phyloP scores from a whole-genome alignment of 345 rosid genomes.

The Jatropha curcas region DNA sequence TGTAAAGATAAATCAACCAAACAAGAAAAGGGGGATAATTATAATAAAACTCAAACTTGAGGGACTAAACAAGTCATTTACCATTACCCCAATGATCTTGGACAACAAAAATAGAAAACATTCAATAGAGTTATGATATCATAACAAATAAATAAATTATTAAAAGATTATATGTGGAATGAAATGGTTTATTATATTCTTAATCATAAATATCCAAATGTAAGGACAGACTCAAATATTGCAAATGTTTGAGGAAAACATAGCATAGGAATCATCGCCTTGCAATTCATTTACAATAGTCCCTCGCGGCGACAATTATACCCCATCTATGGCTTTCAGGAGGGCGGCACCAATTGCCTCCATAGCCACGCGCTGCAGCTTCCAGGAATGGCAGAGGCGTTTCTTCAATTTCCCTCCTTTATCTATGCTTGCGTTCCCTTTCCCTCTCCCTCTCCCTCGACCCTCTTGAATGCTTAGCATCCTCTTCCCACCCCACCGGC shows the following conservation, averaged over 20 bases:
- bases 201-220: neutral
- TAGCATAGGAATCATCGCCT: neutral
- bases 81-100: too few species aligned
- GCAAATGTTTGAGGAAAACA: neutral
- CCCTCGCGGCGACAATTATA: neutral
- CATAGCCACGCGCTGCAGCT: too few species aligned
- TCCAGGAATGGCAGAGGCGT: too few species aligned
- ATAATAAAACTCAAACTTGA: too few species aligned
- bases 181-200: too few species aligned
- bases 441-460: constrained; percentile 43
- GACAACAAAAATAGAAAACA: too few species aligned
- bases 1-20: too few species aligned
- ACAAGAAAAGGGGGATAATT: too few species aligned
- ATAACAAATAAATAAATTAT: too few species aligned
- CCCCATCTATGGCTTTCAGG: neutral
- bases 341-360: neutral
- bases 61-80: too few species aligned
- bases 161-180: too few species aligned
- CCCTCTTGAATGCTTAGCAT: constrained; percentile 34
- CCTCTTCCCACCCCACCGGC: constrained; percentile 43
- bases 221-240: neutral
- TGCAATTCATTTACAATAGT: neutral
- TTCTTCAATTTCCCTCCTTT: neutral
- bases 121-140: too few species aligned
- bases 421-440: constrained; percentile 44